Percentiles rank a stretch among this genome's conserved stretches.
Conservation (phyloP, 306 rosid species). For the Cucurbita argyrosperma region DNA sequence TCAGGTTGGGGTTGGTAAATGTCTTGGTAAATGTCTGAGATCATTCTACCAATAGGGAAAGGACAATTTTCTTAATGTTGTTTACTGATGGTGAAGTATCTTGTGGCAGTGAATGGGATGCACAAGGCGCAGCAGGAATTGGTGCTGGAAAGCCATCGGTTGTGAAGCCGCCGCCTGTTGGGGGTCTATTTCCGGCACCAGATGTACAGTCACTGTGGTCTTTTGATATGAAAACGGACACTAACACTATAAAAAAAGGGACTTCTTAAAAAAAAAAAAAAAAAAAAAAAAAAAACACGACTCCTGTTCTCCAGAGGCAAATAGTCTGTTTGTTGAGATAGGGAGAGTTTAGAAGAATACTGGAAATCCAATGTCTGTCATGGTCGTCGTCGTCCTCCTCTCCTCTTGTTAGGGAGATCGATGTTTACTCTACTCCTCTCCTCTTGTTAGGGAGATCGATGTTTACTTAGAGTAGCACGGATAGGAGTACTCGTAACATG, state of each 20-base stretch:
- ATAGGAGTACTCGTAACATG: slow-evolving; percentile 9
- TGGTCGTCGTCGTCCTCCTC: neutral
- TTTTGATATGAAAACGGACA: slow-evolving; percentile 30
- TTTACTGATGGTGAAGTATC: neutral
- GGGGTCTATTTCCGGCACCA: slow-evolving; percentile 43
- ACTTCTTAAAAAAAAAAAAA: neutral
- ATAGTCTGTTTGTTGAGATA: neutral
- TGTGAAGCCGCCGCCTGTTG: slow-evolving; percentile 44
- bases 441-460: slow-evolving; percentile 3
- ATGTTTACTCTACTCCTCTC: slow-evolving; percentile 5
- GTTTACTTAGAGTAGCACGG: slow-evolving; percentile 4
- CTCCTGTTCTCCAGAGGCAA: neutral
- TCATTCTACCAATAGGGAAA: too few relatives aligned
- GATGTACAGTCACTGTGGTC: slow-evolving; percentile 92
- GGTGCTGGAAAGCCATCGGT: slow-evolving; percentile 34
- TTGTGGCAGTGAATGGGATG: slow-evolving; percentile 60
- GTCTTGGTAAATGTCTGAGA: neutral
- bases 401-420: slow-evolving; percentile 3
- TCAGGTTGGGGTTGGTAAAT: neutral
- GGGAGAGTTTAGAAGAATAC: slow-evolving; percentile 8
- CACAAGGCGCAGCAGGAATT: slow-evolving; percentile 37
- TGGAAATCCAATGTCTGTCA: neutral
- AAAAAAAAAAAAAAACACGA: neutral
- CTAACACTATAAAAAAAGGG: slow-evolving; percentile 4
- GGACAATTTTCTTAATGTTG: neutral